phyloP scores from a whole-genome alignment of 257 asterid species.

The Ajuga chamaepitys region DNA sequence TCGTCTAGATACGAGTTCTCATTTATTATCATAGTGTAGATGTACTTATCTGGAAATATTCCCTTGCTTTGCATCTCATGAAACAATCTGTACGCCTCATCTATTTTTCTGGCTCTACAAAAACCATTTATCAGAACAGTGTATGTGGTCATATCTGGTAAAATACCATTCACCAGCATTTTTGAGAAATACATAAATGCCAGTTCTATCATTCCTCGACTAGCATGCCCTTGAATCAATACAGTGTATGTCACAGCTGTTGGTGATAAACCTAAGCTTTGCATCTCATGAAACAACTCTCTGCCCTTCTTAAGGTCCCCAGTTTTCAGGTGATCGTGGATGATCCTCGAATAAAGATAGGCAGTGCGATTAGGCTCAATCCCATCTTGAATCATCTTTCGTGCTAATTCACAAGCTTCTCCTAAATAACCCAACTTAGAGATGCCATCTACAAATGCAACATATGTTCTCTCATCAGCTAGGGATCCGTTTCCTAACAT shows the following conservation, averaged over 20 bases:
- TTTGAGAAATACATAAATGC: constrained; percentile 43
- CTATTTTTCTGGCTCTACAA: constrained; percentile 42
- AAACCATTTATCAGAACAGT: constrained; percentile 47
- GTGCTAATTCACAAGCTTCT: constrained; percentile 39
- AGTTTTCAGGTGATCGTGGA: no score
- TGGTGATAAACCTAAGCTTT: no score
- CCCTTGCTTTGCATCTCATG: constrained; percentile 38
- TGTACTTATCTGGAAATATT: constrained; percentile 43
- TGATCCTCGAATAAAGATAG: constrained; percentile 53
- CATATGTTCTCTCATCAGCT: constrained; percentile 42
- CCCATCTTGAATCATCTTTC: constrained; percentile 37
- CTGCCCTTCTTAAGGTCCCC: no score
- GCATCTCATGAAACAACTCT: no score
- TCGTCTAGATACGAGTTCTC: no score
- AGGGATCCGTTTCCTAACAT: constrained; percentile 45
- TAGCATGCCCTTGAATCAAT: no score
- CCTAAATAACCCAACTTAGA: constrained; percentile 41
- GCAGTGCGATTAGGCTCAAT: constrained; percentile 58
- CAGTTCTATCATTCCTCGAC: constrained; percentile 36
- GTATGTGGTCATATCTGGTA: constrained; percentile 56
- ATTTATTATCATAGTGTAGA: constrained; percentile 59
- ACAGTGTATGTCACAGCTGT: no score
- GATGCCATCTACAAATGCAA: constrained; percentile 40
- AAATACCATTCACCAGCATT: constrained; percentile 55
- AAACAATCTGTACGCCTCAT: constrained; percentile 33